phyloP scores from a whole-genome alignment of 2,329 filamentous ascomycete genomes.

The Acrodontium crateriforme region DNA sequence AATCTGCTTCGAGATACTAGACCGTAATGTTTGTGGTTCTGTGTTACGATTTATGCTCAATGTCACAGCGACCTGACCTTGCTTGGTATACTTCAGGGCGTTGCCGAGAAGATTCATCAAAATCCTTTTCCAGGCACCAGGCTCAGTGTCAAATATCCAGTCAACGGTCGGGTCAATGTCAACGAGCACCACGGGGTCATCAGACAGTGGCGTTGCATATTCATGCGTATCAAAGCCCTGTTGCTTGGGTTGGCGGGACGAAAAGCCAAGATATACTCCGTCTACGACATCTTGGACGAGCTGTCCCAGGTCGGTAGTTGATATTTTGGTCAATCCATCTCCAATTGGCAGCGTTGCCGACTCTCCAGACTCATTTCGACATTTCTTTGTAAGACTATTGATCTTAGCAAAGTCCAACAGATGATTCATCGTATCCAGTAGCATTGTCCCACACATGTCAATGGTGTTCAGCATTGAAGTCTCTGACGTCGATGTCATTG shows the following conservation, averaged over 20 bases:
- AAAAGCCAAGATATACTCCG: slow-evolving; percentile 25
- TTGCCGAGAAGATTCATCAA: slow-evolving; percentile 37
- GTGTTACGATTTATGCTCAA: too few species aligned
- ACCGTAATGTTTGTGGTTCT: too few species aligned
- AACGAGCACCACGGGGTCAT: too few species aligned
- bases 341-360: too few species aligned
- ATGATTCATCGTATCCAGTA: slow-evolving; percentile 32
- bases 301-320: slow-evolving; percentile 27
- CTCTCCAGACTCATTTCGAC: too few species aligned
- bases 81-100: slow-evolving; percentile 31
- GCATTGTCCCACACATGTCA: slow-evolving; percentile 33
- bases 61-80: slow-evolving; percentile 28
- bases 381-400: slow-evolving; percentile 27
- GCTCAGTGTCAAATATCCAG: slow-evolving; percentile 33
- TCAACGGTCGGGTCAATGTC: slow-evolving; percentile 25
- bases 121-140: slow-evolving; percentile 31
- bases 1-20: too few species aligned
- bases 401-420: slow-evolving; percentile 32
- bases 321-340: background rate
- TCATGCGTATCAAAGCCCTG: too few species aligned
- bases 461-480: slow-evolving; percentile 33
- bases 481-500: slow-evolving; percentile 27
- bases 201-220: too few species aligned
- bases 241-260: too few species aligned
- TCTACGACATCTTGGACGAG: slow-evolving; percentile 41